Evolutionary conservation across 345 rosid species (phyloP).

Genomic region (Moringa oleifera): DNA sequence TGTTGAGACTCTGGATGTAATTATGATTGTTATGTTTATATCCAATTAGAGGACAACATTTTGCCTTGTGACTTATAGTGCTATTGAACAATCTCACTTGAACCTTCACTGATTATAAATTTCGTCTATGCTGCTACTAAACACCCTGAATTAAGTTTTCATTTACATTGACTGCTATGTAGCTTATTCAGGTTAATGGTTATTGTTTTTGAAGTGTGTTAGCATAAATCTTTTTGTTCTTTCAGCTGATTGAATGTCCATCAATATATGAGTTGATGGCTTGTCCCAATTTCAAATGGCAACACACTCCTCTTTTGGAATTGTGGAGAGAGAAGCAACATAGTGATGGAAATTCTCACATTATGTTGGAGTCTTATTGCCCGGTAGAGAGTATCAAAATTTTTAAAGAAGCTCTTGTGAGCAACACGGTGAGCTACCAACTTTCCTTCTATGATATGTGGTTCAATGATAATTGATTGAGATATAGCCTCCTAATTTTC

Average conservation of each 20-base stretch:
- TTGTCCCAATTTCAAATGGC: conserved; percentile 65
- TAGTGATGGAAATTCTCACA: conserved; percentile 35
- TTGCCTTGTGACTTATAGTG: neutral
- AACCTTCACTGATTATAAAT: neutral
- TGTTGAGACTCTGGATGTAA: neutral
- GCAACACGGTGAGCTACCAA: conserved; percentile 61
- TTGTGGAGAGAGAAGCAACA: conserved; percentile 65
- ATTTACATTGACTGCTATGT: neutral
- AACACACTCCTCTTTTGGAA: conserved; percentile 56
- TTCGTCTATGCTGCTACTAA: too few relatives aligned
- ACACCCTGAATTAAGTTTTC: neutral
- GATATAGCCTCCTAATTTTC: neutral
- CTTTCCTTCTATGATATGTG: neutral
- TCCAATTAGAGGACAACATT: neutral
- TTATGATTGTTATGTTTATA: neutral
- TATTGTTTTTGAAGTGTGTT: neutral
- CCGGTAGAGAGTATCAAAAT: conserved; percentile 52
- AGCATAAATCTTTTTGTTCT: neutral
- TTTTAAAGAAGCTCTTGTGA: conserved; percentile 59
- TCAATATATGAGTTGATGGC: conserved; percentile 83
- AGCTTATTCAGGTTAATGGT: neutral
- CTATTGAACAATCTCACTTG: neutral
- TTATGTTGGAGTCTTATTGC: conserved; percentile 63
- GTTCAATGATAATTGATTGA: neutral
- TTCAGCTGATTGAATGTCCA: conserved; percentile 90